A percentile compares a stretch with the other conserved stretches of the same genome.
phyloP scores from a whole-genome alignment of 202 grass and related monocot genomes.

The Alloteropsis angusta region DNA sequence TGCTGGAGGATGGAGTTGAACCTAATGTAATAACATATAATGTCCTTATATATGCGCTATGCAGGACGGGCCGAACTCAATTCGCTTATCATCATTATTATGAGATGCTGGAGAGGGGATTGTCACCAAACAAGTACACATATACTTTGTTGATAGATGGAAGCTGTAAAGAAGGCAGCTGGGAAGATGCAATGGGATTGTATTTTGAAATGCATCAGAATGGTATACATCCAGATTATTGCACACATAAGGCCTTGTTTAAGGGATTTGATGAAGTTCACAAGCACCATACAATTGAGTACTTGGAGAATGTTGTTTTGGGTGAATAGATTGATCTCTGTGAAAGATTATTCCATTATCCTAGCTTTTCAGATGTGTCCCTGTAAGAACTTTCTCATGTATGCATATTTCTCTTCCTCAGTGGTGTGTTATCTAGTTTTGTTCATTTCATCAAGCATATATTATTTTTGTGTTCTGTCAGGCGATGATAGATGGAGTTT shows the following conservation, averaged over 20 bases:
- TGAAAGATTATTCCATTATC: conserved; percentile 17
- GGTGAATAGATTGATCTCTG: conserved; percentile 32
- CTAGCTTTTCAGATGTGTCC: conserved; percentile 6
- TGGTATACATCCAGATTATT: conserved; percentile 48
- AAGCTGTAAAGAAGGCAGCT: conserved; percentile 65
- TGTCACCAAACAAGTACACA: conserved; percentile 71
- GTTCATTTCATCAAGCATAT: conserved; percentile 19
- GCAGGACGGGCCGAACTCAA: conserved; percentile 44
- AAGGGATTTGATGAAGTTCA: conserved; percentile 51
- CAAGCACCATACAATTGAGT: conserved; percentile 36
- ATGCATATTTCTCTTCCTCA: conserved; percentile 24
- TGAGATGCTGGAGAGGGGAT: conserved; percentile 62
- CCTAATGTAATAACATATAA: conserved; percentile 88
- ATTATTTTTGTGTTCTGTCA: conserved; percentile 6
- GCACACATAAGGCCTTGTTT: conserved; percentile 51
- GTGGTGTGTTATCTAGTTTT: background rate
- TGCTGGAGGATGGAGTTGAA: conserved; percentile 48
- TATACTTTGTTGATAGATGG: conserved; percentile 81
- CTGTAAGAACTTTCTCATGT: conserved; percentile 26
- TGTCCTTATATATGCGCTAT: conserved; percentile 71
- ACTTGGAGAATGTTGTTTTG: conserved; percentile 70
- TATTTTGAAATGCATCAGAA: conserved; percentile 77
- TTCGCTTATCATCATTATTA: conserved; percentile 62
- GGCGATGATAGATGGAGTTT: conserved; percentile 12
- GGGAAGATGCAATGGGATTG: conserved; percentile 51